A percentile compares a stretch with the other conserved stretches of the same genome.
These are phyloP conservation scores for Fusarium sp. DNA, from an alignment of 2,329 filamentous ascomycete species.

Conservation along the genomic window DNA sequence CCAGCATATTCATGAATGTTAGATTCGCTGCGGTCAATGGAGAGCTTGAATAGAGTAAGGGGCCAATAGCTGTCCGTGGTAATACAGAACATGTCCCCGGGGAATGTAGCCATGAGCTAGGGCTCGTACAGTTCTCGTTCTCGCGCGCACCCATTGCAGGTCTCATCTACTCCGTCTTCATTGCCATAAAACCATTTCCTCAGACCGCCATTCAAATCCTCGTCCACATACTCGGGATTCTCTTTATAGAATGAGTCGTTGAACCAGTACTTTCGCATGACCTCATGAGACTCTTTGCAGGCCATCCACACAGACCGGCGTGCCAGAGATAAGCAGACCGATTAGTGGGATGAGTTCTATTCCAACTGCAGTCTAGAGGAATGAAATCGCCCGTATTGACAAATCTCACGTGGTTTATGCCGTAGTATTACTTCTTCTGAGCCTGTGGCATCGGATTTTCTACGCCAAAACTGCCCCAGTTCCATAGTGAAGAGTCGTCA, in stretches of 20 bases:
- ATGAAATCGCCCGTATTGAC: not conserved
- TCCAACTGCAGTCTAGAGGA: not conserved
- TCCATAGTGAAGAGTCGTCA: not conserved
- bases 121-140: not conserved
- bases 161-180: not conserved
- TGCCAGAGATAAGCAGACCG: not conserved
- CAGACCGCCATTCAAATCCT: not conserved
- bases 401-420: not conserved
- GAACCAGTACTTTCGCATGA: not conserved
- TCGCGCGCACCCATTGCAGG: rapidly evolving
- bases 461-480: not conserved
- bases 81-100: not conserved
- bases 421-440: not conserved
- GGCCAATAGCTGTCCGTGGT: not conserved
- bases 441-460: not conserved
- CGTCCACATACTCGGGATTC: not conserved
- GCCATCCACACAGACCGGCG: not conserved
- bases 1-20: no score
- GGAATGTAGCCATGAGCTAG: not conserved
- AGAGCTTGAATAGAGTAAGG: not conserved
- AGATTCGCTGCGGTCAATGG: no score
- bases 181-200: not conserved
- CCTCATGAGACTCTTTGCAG: not conserved
- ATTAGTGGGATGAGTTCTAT: not conserved
- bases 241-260: no score